A percentile compares a stretch with the other conserved stretches of the same genome.
Conservation (phyloP, 169 alveolate species). For the Plasmodium falciparum region DNA sequence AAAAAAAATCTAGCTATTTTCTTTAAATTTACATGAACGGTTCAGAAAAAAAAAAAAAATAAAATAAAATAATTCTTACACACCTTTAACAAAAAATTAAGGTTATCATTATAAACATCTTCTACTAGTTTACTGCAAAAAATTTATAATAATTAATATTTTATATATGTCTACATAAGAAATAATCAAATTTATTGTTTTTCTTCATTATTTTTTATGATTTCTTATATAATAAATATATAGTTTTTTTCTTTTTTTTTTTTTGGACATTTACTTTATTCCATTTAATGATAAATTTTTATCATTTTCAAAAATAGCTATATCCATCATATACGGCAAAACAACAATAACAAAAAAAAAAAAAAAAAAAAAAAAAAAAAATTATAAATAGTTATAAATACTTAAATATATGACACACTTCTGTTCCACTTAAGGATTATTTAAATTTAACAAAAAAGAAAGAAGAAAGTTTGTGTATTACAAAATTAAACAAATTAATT, state of each 20-base stretch:
- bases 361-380: not conserved
- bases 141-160: too few species aligned
- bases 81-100: conserved; percentile 48
- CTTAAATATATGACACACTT: too few species aligned
- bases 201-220: conserved; percentile 6
- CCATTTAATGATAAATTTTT: conserved; percentile 67
- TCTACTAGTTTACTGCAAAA: conserved; percentile 59
- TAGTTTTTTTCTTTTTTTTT: not conserved
- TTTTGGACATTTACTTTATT: conserved; percentile 39
- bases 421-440: too few species aligned
- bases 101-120: conserved; percentile 68
- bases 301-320: conserved; percentile 58
- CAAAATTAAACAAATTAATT: too few species aligned
- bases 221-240: not conserved
- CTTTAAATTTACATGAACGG: not conserved
- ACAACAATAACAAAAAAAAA: conserved; percentile 8
- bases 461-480: too few species aligned
- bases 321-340: conserved; percentile 22
- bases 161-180: too few species aligned
- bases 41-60: not conserved
- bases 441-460: too few species aligned
- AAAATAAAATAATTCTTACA: too few species aligned
- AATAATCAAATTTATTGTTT: not conserved
- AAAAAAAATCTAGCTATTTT: not conserved
- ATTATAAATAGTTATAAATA: too few species aligned